Evolutionary conservation across 148 eudicot genomes (phyloP), one percentile per base, ranked within the genome.

Genomic region (Pouteria glomerata): DNA sequence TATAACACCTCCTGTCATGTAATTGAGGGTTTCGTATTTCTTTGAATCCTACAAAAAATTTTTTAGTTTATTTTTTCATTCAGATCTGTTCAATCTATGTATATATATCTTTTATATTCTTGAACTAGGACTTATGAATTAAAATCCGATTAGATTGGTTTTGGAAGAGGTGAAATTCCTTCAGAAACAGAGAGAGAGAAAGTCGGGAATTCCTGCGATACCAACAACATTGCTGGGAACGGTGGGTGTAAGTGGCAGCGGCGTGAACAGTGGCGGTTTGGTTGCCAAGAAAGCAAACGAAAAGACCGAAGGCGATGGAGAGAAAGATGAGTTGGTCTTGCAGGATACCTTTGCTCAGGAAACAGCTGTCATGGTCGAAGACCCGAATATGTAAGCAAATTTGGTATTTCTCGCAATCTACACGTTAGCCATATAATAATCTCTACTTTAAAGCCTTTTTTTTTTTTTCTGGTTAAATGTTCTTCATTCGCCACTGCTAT

Each of bases 291-390:
- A 82, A 72, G 70, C 62, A 44, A 77, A 72, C 48, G 90, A 87
- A 21, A 87, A 86, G 79, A 77, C 48, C 55, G 91, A 85, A 77
- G 85, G 73, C 37, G 96, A 85, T 75, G 93, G 86, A n/a, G 97
- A 92, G 74, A 89, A 91, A 73, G 98, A 93, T 62, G 98, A 93
- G 58, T 81, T 93, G 81, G 98, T 93, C 50, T 83, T 93, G 78
- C 98, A 93, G 80, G 98, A 93, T 76, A 93, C 98, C 29, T 93
- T 93, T 84, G 98, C 98, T 16, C 92, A 84, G 74, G 98, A 94
- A 82, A 94, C 98, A 78, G 98, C 98, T 82, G 98, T 94, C 76
- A 77, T 87, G 93, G 88, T 85, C n/a, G 98, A 94, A 85, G 98
- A 94, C 70, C 98, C 98, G 42, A 91, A 89, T 80, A 90, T 94